A percentile compares a stretch with the other conserved stretches of the same genome.
Evolutionary conservation across 352 stramenopile species (phyloP).

Genomic region (Pythium myriotylum): DNA sequence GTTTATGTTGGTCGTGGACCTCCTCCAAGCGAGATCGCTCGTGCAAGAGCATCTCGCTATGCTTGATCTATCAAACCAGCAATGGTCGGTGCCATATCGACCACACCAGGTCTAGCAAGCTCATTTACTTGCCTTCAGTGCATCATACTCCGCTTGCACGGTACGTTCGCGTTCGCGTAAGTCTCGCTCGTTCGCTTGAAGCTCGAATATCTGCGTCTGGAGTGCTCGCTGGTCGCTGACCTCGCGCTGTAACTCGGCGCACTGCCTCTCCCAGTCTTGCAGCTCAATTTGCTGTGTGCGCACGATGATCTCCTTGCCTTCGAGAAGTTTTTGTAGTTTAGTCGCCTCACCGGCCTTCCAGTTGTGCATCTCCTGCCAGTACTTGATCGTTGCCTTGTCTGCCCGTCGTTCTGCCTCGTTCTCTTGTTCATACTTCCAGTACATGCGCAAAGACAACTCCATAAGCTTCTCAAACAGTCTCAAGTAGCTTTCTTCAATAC

Average conservation of each 20-base stretch:
- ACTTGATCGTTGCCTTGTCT: constrained; percentile 43
- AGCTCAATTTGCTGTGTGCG: constrained; percentile 58
- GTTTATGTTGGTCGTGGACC: constrained; percentile 52
- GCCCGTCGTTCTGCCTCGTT: constrained; percentile 46
- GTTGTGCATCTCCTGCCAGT: constrained; percentile 58
- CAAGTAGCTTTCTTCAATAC: constrained; percentile 75
- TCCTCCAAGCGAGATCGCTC: constrained; percentile 48
- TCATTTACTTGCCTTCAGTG: constrained; percentile 37
- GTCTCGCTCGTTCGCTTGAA: constrained; percentile 37
- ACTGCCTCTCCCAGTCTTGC: constrained; percentile 43
- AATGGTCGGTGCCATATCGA: too few relatives aligned
- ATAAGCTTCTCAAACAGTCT: constrained; percentile 78
- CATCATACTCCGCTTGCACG: constrained; percentile 35
- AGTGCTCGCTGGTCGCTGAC: constrained; percentile 32
- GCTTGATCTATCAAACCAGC: constrained; percentile 45
- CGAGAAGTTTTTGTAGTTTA: constrained; percentile 58
- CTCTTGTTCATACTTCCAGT: constrained; percentile 70
- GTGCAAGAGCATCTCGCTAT: constrained; percentile 49
- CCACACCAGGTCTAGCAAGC: not conserved
- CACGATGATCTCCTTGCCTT: constrained; percentile 53
- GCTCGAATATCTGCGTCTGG: constrained; percentile 43
- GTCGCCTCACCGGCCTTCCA: constrained; percentile 44
- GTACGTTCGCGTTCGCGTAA: constrained; percentile 34
- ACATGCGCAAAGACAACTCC: constrained; percentile 70
- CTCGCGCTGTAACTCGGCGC: constrained; percentile 20